Conservation (phyloP, 179 eudicot species). For the Beta macrorhiza region DNA sequence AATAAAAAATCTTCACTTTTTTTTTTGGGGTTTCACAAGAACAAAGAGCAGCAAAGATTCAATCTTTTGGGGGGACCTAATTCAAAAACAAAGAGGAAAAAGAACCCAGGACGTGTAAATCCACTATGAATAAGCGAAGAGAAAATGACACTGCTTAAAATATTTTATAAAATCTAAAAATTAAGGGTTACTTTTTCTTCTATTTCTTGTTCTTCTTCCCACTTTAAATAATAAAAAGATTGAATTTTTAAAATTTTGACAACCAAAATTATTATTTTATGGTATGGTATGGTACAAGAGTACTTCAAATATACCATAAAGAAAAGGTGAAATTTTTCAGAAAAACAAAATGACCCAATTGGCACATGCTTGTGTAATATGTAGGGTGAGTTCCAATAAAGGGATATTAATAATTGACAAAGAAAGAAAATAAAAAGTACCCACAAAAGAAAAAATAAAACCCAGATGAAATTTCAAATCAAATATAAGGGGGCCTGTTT, state of each 20-base stretch:
- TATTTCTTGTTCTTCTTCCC: background rate
- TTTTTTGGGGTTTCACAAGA: conserved; percentile 1
- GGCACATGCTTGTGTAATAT: conserved; percentile 28
- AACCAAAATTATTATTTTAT: conserved; percentile 3
- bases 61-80: conserved; percentile 28
- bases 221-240: background rate
- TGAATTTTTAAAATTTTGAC: background rate
- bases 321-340: conserved; percentile 6
- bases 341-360: conserved; percentile 29
- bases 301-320: background rate
- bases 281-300: conserved; percentile 10
- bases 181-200: conserved; percentile 5
- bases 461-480: conserved; percentile 1
- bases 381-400: conserved; percentile 34
- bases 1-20: conserved; percentile 7
- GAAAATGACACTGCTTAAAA: conserved; percentile 32
- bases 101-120: conserved; percentile 27
- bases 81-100: conserved; percentile 15
- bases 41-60: conserved; percentile 27
- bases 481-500: background rate
- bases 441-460: conserved; percentile 1
- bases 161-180: background rate
- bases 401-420: conserved; percentile 20
- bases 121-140: conserved; percentile 29
- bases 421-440: background rate